Evolutionary conservation across 2,329 filamentous ascomycete species (phyloP).

Genomic region (Apiospora phragmitis): DNA sequence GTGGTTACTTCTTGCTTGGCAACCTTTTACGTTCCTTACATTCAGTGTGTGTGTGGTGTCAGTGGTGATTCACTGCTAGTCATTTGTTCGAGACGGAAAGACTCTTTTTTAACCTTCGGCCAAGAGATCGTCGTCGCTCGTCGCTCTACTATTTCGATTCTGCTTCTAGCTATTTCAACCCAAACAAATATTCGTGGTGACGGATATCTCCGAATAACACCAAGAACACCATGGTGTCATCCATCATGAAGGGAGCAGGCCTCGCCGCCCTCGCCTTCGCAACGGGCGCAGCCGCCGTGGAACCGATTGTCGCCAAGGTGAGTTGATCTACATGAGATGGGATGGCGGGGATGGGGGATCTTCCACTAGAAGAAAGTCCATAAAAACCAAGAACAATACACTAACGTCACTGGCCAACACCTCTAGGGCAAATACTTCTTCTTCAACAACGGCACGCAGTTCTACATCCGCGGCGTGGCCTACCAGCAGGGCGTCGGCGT

Average conservation of each 20-base stretch:
- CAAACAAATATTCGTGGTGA: neutral
- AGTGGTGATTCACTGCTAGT: neutral
- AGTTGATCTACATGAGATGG: neutral
- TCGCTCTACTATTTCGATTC: neutral
- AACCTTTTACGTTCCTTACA: neutral
- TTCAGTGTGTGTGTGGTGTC: neutral
- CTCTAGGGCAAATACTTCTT: conserved; percentile 52
- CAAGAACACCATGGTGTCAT: conserved; percentile 2
- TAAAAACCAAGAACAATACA: neutral
- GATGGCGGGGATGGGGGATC: neutral
- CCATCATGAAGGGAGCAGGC: neutral
- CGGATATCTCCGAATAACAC: neutral
- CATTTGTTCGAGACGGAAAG: neutral
- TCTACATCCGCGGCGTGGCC: conserved; percentile 69
- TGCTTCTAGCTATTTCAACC: neutral
- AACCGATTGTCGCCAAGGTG: conserved; percentile 21
- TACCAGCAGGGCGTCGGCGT: conserved; percentile 65
- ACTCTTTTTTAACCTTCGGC: neutral
- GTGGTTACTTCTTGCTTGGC: conserved; percentile 4
- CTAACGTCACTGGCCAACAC: neutral
- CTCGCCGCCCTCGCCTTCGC: conserved; percentile 7
- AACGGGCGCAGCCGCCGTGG: conserved; percentile 12
- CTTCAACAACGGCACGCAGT: conserved; percentile 51
- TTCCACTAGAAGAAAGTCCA: neutral
- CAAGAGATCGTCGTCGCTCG: neutral